A percentile compares a stretch with the other conserved stretches of the same genome.
phyloP scores from a whole-genome alignment of 2,329 filamentous ascomycete genomes.

The Claviceps purpurea region DNA sequence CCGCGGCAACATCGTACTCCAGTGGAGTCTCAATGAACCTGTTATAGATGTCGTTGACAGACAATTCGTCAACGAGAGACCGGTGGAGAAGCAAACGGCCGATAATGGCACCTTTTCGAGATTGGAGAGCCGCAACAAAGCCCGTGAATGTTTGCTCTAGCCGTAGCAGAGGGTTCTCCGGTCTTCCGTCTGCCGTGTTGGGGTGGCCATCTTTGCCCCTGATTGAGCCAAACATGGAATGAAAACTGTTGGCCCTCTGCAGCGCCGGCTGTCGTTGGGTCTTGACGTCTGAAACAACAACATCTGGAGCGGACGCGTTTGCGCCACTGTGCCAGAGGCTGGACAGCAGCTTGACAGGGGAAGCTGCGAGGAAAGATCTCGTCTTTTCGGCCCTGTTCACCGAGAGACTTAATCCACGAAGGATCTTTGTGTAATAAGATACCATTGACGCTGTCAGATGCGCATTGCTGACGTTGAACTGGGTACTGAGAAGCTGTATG shows the following conservation, averaged over 20 bases:
- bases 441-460: slow-evolving; percentile 55
- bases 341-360: slow-evolving; percentile 81
- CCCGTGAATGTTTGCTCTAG: slow-evolving; percentile 77
- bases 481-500: slow-evolving; percentile 55
- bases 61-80: slow-evolving; percentile 57
- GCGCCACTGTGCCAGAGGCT: slow-evolving; percentile 58
- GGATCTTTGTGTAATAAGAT: slow-evolving; percentile 63
- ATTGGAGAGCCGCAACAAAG: slow-evolving; percentile 70
- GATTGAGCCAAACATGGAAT: slow-evolving; percentile 42
- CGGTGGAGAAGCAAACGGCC: slow-evolving; percentile 63
- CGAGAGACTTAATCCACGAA: slow-evolving; percentile 52
- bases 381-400: slow-evolving; percentile 50
- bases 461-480: slow-evolving; percentile 55
- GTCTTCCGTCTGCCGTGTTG: slow-evolving; percentile 34
- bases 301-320: slow-evolving; percentile 18
- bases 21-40: slow-evolving; percentile 70
- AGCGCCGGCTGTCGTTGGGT: slow-evolving; percentile 28
- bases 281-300: slow-evolving; percentile 19
- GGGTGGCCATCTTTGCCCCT: slow-evolving; percentile 28
- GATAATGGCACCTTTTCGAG: slow-evolving; percentile 75
- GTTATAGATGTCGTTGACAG: slow-evolving; percentile 85
- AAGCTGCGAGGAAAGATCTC: slow-evolving; percentile 61
- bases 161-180: slow-evolving; percentile 54
- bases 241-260: slow-evolving; percentile 32
- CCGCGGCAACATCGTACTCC: slow-evolving; percentile 60